Conservation (phyloP, 192 early-diverging fungal genomes). For the Paraglomus occultum region DNA sequence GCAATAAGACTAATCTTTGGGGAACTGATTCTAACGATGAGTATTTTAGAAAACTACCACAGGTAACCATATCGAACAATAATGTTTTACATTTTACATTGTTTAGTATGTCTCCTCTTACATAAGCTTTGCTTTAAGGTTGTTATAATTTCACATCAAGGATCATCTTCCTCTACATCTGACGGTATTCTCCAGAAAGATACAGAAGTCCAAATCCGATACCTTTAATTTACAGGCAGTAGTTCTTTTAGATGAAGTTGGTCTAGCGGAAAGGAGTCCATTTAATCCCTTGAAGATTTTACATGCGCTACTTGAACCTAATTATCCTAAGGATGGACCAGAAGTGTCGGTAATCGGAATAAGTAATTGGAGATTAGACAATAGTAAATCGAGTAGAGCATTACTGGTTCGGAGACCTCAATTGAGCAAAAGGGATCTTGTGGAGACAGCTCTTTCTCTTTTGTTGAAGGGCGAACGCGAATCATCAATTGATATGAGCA, state of each 20-base stretch:
- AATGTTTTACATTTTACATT: no score
- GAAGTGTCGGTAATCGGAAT: conserved; percentile 27
- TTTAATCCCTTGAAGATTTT: conserved; percentile 26
- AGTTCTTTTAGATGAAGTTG: conserved; percentile 24
- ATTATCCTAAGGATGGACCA: conserved; percentile 15
- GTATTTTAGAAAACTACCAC: conserved; percentile 24
- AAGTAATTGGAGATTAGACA: conserved; percentile 31
- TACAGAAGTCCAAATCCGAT: conserved; percentile 11
- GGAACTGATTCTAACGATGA: conserved; percentile 22
- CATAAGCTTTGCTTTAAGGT: conserved; percentile 6
- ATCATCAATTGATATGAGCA: no score
- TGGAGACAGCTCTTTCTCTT: conserved; percentile 9
- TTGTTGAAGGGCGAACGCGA: neutral
- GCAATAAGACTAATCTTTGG: conserved; percentile 1
- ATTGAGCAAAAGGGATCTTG: conserved; percentile 20
- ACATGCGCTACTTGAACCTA: conserved; percentile 20
- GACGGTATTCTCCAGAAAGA: conserved; percentile 15
- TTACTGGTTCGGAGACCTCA: conserved; percentile 31
- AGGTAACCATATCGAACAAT: neutral
- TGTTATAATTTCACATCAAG: conserved; percentile 27
- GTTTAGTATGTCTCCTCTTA: neutral
- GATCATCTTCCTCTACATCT: conserved; percentile 24
- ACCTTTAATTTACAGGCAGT: conserved; percentile 4
- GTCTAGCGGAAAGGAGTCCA: conserved; percentile 13
- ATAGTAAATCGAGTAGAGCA: conserved; percentile 27